Conservation (phyloP, 2,329 filamentous ascomycete genomes). For the Pseudogymnoascus sp. region DNA sequence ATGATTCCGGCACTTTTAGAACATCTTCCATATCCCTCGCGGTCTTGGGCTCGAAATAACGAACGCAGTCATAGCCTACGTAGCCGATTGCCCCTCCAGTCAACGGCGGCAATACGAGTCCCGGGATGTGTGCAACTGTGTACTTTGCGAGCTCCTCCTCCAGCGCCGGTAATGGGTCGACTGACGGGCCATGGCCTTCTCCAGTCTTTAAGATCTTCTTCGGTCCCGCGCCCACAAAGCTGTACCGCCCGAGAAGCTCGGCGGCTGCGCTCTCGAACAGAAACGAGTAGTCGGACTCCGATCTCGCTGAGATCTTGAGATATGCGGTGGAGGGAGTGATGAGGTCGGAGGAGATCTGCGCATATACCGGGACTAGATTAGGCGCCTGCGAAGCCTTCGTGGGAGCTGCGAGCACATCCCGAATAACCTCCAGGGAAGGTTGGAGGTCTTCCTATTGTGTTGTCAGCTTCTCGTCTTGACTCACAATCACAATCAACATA, state of each 20-base stretch:
- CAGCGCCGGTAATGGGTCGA: constrained; percentile 77
- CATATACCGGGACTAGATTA: constrained; percentile 76
- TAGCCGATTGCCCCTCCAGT: constrained; percentile 93
- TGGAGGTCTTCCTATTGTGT: constrained; percentile 40
- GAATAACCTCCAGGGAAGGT: constrained; percentile 55
- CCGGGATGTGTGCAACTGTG: constrained; percentile 76
- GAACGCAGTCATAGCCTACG: constrained; percentile 94
- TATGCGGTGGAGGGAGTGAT: constrained; percentile 94
- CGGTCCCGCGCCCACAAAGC: constrained; percentile 80
- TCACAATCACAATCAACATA: neutral
- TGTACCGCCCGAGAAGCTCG: constrained; percentile 89
- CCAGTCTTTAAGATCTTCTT: constrained; percentile 82
- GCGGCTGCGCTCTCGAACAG: constrained; percentile 93
- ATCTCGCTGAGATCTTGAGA: constrained; percentile 77
- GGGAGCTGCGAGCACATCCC: constrained; percentile 44
- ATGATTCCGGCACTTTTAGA: constrained; percentile 79
- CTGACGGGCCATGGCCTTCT: constrained; percentile 73
- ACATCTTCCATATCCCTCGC: constrained; percentile 80
- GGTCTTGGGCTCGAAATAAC: constrained; percentile 98
- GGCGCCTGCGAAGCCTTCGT: constrained; percentile 47
- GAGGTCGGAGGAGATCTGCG: constrained; percentile 83
- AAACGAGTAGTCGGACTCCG: constrained; percentile 74
- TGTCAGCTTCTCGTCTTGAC: constrained; percentile 19
- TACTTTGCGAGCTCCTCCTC: constrained; percentile 73
- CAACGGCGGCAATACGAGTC: constrained; percentile 73